A percentile compares a stretch with the other conserved stretches of the same genome.
Evolutionary conservation across 1,284 basidiomycete species (phyloP).

Genomic region (Microbotryum saponariae): DNA sequence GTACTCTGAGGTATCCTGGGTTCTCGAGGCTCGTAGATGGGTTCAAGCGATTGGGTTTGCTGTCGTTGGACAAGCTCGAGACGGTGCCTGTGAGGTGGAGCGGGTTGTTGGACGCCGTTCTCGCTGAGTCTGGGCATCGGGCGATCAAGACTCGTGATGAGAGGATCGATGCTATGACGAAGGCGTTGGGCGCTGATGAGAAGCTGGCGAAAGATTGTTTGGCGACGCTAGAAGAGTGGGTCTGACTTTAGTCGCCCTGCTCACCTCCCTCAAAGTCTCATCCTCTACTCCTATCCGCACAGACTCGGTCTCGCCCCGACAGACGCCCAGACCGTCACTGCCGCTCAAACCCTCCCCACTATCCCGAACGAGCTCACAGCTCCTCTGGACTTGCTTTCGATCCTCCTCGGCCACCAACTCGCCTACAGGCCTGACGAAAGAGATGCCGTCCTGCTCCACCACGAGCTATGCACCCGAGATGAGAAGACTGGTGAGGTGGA

Average conservation of each 20-base stretch:
- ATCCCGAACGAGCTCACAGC: conserved; percentile 40
- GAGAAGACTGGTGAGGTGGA: conserved; percentile 43
- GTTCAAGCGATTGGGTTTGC: conserved; percentile 66
- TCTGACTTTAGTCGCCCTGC: background rate
- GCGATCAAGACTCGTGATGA: too few relatives aligned
- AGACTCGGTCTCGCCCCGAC: conserved; percentile 43
- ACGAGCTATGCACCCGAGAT: conserved; percentile 54
- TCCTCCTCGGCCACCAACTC: conserved; percentile 65
- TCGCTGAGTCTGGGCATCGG: too few relatives aligned
- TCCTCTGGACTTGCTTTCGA: conserved; percentile 72
- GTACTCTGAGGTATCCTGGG: conserved; percentile 82
- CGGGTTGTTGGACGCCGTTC: conserved; percentile 25
- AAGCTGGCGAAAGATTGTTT: background rate
- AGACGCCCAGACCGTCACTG: conserved; percentile 35
- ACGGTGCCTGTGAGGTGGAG: conserved; percentile 27
- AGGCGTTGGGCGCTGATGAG: background rate
- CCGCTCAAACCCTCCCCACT: conserved; percentile 48
- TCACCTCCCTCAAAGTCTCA: too few relatives aligned
- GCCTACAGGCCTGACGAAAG: conserved; percentile 64
- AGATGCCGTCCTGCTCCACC: conserved; percentile 80
- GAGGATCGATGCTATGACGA: background rate
- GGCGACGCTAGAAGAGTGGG: conserved; percentile 8
- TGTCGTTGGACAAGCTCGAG: conserved; percentile 47
- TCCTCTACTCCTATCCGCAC: conserved; percentile 34
- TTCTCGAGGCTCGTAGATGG: conserved; percentile 68